Conservation (phyloP, 2,329 filamentous ascomycete species). For the Colletotrichum lindemuthianum region DNA sequence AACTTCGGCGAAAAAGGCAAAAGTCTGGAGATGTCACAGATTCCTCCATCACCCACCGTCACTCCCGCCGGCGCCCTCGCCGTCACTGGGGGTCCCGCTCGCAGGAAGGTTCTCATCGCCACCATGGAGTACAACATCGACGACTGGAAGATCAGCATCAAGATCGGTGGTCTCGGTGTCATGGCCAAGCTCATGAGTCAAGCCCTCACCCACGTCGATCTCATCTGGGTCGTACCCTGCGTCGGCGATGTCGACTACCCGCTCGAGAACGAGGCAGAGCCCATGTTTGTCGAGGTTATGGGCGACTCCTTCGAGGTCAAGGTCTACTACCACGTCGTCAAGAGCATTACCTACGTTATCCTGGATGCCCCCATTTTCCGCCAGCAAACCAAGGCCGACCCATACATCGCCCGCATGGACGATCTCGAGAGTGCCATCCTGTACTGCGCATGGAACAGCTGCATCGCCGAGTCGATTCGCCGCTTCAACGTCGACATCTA, state of each 20-base stretch:
- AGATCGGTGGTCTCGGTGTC: conserved; percentile 75
- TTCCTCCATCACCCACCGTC: conserved; percentile 26
- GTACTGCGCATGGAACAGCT: conserved; percentile 77
- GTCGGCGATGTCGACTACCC: conserved; percentile 74
- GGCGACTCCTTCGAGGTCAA: conserved; percentile 69
- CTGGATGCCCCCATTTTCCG: conserved; percentile 75
- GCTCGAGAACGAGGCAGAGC: conserved; percentile 64
- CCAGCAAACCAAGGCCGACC: conserved; percentile 69
- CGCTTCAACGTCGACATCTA: conserved; percentile 73
- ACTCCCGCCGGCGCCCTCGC: conserved; percentile 30
- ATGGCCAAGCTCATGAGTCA: conserved; percentile 78
- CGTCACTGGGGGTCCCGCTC: conserved; percentile 39
- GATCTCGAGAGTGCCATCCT: conserved; percentile 75
- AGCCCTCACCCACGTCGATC: conserved; percentile 70
- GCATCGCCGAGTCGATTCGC: conserved; percentile 70
- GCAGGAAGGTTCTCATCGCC: conserved; percentile 71
- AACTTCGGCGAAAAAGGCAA: conserved; percentile 45
- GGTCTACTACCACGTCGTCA: conserved; percentile 70
- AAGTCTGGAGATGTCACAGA: conserved; percentile 37
- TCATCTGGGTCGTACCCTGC: conserved; percentile 72
- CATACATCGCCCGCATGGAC: conserved; percentile 75
- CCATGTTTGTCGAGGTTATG: conserved; percentile 71
- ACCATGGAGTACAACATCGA: conserved; percentile 80
- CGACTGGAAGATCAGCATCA: conserved; percentile 76
- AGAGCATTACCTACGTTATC: conserved; percentile 75